Percentiles rank a stretch among this genome's conserved stretches.
These are phyloP conservation scores for Phytophthora sp. DNA, from an alignment of 352 stramenopile species.

Conservation along the genomic window DNA sequence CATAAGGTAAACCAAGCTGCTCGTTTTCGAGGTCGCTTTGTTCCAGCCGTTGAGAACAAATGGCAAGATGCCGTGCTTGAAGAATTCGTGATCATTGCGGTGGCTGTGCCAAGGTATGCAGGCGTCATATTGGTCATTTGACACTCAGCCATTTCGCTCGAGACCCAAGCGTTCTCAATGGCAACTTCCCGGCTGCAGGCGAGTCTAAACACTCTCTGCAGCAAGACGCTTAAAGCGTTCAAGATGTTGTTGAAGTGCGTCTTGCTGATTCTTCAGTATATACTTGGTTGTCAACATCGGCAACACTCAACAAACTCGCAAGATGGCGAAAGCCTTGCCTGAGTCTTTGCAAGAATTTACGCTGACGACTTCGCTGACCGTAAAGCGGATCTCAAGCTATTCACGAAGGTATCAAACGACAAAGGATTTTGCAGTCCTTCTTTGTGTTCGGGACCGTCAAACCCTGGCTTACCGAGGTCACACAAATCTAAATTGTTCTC, in stretches of 20 bases:
- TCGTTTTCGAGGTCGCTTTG: constrained; percentile 26
- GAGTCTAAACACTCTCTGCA: constrained; percentile 42
- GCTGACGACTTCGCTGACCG: constrained; percentile 16
- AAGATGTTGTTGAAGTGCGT: constrained; percentile 37
- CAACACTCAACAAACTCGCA: constrained; percentile 10
- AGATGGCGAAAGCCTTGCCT: constrained; percentile 32
- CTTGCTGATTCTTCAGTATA: constrained; percentile 32
- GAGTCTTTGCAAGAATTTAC: constrained; percentile 24
- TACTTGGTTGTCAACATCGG: constrained; percentile 22
- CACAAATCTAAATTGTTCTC: constrained; percentile 4
- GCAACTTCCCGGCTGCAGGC: constrained; percentile 45
- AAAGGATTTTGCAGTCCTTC: constrained; percentile 4
- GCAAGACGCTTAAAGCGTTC: constrained; percentile 40
- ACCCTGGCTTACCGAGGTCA: not conserved
- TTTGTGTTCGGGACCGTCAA: not conserved
- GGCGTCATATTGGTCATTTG: constrained; percentile 41
- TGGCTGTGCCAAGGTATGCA: constrained; percentile 36
- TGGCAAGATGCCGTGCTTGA: constrained; percentile 26
- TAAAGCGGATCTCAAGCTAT: constrained; percentile 23
- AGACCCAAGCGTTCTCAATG: constrained; percentile 9
- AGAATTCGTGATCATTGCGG: constrained; percentile 21
- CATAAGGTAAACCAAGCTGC: constrained; percentile 28
- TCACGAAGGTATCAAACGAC: constrained; percentile 18
- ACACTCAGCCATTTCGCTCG: constrained; percentile 29
- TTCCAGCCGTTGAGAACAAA: constrained; percentile 36